Evolutionary conservation across 495 filamentous ascomycete genomes (phyloP).

Genomic region (Neurospora tetrasperma): DNA sequence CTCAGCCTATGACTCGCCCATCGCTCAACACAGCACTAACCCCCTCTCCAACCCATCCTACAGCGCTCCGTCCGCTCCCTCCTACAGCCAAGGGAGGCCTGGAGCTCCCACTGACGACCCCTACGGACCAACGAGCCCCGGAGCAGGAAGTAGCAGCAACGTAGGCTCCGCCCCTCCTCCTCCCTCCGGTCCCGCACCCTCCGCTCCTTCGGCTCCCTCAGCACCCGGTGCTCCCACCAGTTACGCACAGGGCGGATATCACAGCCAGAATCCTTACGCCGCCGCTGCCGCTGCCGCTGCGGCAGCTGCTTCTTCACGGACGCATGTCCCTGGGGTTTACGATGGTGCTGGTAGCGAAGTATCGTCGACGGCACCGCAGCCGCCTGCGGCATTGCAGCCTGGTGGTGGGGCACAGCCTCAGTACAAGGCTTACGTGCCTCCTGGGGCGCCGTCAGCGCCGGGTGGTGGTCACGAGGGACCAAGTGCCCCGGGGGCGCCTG

Average conservation of each 20-base stretch:
- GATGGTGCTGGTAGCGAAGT: background rate
- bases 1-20: slow-evolving; percentile 73
- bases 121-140: slow-evolving; percentile 26
- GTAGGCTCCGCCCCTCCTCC: slow-evolving; percentile 13
- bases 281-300: slow-evolving; percentile 30
- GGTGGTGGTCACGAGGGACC: slow-evolving; percentile 1
- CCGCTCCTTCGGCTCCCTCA: slow-evolving; percentile 11
- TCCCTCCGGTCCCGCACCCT: slow-evolving; percentile 17
- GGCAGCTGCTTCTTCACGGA: slow-evolving; percentile 18
- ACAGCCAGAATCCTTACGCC: slow-evolving; percentile 6
- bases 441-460: slow-evolving; percentile 1
- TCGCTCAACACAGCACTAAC: slow-evolving; percentile 44
- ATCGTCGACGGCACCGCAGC: background rate
- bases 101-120: slow-evolving; percentile 42
- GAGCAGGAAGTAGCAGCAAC: slow-evolving; percentile 5
- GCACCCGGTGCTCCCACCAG: slow-evolving; percentile 1
- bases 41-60: slow-evolving; percentile 6
- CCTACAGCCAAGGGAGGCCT: slow-evolving; percentile 52
- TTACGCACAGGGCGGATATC: slow-evolving; percentile 11
- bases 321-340: background rate
- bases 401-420: slow-evolving; percentile 10
- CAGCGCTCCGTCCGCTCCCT: slow-evolving; percentile 13
- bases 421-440: slow-evolving; percentile 28
- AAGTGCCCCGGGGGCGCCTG: slow-evolving; percentile 9
- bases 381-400: background rate